These are phyloP conservation scores for Xylariaceae sp. DNA, from an alignment of 2,329 filamentous ascomycete species.

Conservation along the genomic window DNA sequence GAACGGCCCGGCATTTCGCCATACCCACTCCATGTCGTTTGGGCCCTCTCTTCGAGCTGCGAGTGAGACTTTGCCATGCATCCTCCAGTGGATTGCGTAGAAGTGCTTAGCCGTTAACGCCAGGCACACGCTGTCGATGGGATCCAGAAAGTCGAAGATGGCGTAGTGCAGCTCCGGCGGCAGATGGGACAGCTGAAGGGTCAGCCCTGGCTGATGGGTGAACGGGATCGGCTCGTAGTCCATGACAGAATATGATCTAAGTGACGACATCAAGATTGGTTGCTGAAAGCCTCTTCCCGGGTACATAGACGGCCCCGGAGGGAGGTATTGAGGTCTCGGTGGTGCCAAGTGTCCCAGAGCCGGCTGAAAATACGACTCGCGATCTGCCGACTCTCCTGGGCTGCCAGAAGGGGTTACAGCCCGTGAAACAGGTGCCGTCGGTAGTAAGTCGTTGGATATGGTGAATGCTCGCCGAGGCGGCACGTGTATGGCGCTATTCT, in stretches of 20 bases:
- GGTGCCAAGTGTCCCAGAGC: conserved; percentile 4
- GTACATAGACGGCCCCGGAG: conserved; percentile 15
- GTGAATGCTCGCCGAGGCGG: conserved; percentile 31
- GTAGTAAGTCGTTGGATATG: conserved; percentile 27
- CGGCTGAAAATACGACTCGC: conserved; percentile 23
- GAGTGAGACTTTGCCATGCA: conserved; percentile 53
- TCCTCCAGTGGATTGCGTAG: conserved; percentile 53
- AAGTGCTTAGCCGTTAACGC: conserved; percentile 54
- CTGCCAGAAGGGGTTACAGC: conserved; percentile 23
- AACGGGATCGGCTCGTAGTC: conserved; percentile 52
- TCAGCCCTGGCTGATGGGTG: conserved; percentile 43
- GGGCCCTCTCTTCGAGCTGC: conserved; percentile 53
- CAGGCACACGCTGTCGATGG: conserved; percentile 58
- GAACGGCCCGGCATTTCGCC: conserved; percentile 50
- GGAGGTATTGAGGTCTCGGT: conserved; percentile 14
- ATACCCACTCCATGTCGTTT: conserved; percentile 60
- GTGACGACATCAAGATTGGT: conserved; percentile 41
- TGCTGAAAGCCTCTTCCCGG: conserved; percentile 20
- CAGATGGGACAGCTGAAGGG: conserved; percentile 46
- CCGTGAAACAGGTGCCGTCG: conserved; percentile 18
- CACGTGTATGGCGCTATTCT: conserved; percentile 14
- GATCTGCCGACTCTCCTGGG: conserved; percentile 19
- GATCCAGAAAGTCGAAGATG: conserved; percentile 58
- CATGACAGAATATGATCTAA: conserved; percentile 56
- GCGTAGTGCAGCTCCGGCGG: conserved; percentile 56